Percentiles rank a stretch among this genome's conserved stretches.
These are phyloP conservation scores for Abelmoschus esculentus DNA, from an alignment of 345 rosid genomes.

Conservation along the genomic window DNA sequence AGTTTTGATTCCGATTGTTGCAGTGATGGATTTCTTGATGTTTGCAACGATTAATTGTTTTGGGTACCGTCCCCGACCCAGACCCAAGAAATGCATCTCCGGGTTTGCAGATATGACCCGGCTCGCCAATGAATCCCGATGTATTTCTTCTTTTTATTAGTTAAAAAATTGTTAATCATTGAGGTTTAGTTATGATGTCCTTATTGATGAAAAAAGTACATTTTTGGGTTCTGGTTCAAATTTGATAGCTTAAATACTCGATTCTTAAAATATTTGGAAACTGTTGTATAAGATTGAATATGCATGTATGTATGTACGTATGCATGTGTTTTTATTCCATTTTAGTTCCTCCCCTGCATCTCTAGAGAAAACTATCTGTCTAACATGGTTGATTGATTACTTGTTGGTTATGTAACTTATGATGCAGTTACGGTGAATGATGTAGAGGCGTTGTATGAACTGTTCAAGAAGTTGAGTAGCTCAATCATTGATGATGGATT, in stretches of 20 bases:
- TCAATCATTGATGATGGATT: conserved; percentile 50
- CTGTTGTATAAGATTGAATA: not conserved
- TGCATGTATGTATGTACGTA: not conserved
- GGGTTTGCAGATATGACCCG: conserved; percentile 32
- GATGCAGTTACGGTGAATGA: conserved; percentile 49
- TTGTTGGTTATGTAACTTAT: not conserved
- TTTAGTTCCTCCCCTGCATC: not conserved
- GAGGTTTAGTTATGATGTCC: not conserved
- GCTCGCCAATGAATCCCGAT: conserved; percentile 53
- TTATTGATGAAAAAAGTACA: not conserved
- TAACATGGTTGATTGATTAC: not conserved
- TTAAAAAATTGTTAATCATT: not conserved
- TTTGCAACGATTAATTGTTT: conserved; percentile 34
- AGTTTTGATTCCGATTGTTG: conserved; percentile 51
- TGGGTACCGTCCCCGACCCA: conserved; percentile 14
- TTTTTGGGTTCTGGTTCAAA: not conserved
- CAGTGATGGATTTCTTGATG: conserved; percentile 39
- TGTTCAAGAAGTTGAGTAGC: conserved; percentile 43
- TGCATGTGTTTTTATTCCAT: too few species aligned
- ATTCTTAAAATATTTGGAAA: not conserved
- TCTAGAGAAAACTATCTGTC: not conserved
- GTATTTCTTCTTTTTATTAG: conserved; percentile 22
- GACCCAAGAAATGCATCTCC: not conserved
- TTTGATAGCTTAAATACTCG: not conserved
- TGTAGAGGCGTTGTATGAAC: conserved; percentile 49